phyloP scores from a whole-genome alignment of 2,329 filamentous ascomycete genomes.

The Tolypocladium tundrense region DNA sequence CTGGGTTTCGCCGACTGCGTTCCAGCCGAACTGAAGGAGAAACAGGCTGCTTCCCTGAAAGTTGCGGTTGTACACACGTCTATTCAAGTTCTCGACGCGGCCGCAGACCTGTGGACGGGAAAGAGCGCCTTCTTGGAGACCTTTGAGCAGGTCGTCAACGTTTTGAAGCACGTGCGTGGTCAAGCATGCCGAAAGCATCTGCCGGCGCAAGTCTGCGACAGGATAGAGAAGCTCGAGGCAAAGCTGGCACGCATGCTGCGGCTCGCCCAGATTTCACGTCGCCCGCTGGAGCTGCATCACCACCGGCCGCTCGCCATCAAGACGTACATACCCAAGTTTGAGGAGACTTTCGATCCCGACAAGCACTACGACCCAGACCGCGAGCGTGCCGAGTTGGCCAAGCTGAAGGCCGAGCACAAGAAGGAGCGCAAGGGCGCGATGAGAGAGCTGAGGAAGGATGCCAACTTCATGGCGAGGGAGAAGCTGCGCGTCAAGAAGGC shows the following conservation, averaged over 20 bases:
- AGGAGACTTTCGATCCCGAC: slow-evolving; percentile 86
- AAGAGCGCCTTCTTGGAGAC: slow-evolving; percentile 72
- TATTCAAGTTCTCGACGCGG: slow-evolving; percentile 53
- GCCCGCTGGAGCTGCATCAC: slow-evolving; percentile 78
- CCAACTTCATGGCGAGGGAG: slow-evolving; percentile 86
- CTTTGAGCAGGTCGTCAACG: slow-evolving; percentile 52
- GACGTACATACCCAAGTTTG: slow-evolving; percentile 83
- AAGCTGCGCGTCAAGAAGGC: slow-evolving; percentile 87
- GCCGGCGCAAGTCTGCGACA: slow-evolving; percentile 29
- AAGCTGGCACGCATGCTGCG: slow-evolving; percentile 46
- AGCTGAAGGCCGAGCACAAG: slow-evolving; percentile 85
- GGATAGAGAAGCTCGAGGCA: slow-evolving; percentile 28
- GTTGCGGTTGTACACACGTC: slow-evolving; percentile 52
- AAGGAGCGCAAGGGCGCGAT: slow-evolving; percentile 90
- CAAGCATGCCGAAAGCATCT: slow-evolving; percentile 41
- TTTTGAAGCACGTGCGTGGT: slow-evolving; percentile 51
- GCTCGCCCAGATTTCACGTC: slow-evolving; percentile 55
- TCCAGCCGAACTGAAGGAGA: slow-evolving; percentile 21
- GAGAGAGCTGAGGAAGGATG: slow-evolving; percentile 89
- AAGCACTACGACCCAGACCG: slow-evolving; percentile 96
- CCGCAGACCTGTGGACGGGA: slow-evolving; percentile 62
- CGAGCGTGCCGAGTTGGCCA: slow-evolving; percentile 75
- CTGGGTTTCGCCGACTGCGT: slow-evolving; percentile 51
- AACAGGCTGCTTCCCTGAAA: slow-evolving; percentile 31
- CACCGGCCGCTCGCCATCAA: slow-evolving; percentile 85